Conservation (phyloP, 2,329 filamentous ascomycete genomes). For the Colletotrichum sp. region DNA sequence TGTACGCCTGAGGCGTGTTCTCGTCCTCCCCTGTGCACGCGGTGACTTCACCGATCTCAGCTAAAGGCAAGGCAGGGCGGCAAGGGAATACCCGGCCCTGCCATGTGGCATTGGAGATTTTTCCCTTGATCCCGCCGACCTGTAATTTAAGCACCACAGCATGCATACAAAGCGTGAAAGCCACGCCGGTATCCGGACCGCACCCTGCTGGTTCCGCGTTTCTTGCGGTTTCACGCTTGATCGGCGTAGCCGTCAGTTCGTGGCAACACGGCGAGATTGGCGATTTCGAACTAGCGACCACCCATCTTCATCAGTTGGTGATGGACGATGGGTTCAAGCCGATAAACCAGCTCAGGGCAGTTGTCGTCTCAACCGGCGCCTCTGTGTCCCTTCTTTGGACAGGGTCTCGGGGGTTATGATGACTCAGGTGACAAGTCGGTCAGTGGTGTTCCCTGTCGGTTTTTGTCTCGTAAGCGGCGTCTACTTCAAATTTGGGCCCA, state of each 20-base stretch:
- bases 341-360: not conserved
- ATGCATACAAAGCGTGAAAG: not conserved
- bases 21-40: not conserved
- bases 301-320: not conserved
- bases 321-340: not conserved
- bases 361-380: not conserved
- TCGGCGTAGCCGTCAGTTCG: not conserved
- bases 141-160: not conserved
- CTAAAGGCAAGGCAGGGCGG: not conserved
- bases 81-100: slow-evolving; percentile 5
- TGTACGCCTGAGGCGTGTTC: not conserved
- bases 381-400: not conserved
- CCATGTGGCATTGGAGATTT: slow-evolving; percentile 14
- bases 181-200: not conserved
- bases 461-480: not conserved
- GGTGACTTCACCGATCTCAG: not conserved
- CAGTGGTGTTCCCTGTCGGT: not conserved
- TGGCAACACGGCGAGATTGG: not conserved
- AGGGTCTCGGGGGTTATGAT: not conserved
- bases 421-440: not conserved
- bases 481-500: slow-evolving; percentile 1
- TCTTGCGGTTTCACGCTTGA: not conserved
- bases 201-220: not conserved
- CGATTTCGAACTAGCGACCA: not conserved
- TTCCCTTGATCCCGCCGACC: not conserved